Base-by-base conservation (phyloP, 257 asterid species). In the Pogostemon cablin region DNA sequence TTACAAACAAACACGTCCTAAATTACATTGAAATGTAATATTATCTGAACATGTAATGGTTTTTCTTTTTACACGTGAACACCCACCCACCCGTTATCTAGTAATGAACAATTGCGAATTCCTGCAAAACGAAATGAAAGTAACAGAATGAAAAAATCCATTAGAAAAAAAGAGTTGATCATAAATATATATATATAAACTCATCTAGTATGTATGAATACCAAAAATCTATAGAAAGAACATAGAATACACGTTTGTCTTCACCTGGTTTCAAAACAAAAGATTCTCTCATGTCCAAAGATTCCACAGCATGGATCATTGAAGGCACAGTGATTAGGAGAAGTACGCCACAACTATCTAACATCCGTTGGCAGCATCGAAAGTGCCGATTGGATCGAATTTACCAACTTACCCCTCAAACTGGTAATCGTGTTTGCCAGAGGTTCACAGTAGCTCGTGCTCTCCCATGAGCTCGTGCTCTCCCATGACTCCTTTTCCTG, bases 331-430 rank as follows among this genome's bases (percentile, higher is more conserved):
- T 25, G 32, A 25, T 25, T 25, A 25, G n/a, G n/a, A n/a, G 34
- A 37, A 34, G 17, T 12, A 52, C 61, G 49, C 56, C 38, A 55
- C 38, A 55, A 43, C 84, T 71, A 88, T 62, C 90, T 81, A 68
- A 68, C 78, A 46, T 75, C 82, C 11, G 63, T 61, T 62, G 86
- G 79, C 73, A 93, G 82, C 63, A 60, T 65, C 4, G 88, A 52
- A 49, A 93, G 57, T n/a, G 96, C 87, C 34, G 87, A 81, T 42
- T 76, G 88, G 58, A 91, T 74, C 84, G 79, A 65, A 72, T 60
- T 66, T 15, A 78, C 82, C 60, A 88, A 75, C 73, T 75, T 81
- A 34, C 77, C 81, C 53, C 74, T 82, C 83, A 91, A 81, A 72
- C 63, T 56, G 72, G 84, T 42, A 34, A 84, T 46, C 12, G 89